Percentiles rank a stretch among this genome's conserved stretches.
Evolutionary conservation across 2,329 filamentous ascomycete genomes (phyloP).

Genomic region (Thielaviopsis populi): DNA sequence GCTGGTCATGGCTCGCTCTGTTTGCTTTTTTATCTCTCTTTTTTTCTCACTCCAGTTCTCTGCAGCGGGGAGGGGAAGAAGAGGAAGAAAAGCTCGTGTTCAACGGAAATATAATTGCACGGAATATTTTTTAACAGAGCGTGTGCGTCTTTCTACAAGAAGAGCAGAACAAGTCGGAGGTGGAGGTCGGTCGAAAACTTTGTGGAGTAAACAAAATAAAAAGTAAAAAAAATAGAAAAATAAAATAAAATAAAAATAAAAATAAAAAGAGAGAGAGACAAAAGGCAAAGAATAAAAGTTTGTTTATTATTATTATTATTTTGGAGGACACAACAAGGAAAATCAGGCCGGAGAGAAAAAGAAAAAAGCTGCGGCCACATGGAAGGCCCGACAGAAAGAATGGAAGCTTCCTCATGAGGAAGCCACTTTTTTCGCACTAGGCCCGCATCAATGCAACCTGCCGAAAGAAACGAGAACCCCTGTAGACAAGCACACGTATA

Average conservation of each 20-base stretch:
- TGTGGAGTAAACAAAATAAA: background rate
- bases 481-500: background rate
- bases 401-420: background rate
- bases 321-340: conserved; percentile 1
- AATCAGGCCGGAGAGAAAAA: background rate
- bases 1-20: background rate
- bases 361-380: conserved; percentile 8
- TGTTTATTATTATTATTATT: too few species aligned
- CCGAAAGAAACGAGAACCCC: background rate
- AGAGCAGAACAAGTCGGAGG: background rate
- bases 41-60: background rate
- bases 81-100: background rate
- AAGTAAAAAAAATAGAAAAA: conserved; percentile 1
- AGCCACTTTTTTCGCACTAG: background rate
- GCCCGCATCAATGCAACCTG: background rate
- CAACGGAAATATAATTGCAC: background rate
- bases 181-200: too few species aligned
- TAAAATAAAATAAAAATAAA: too few species aligned
- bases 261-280: too few species aligned
- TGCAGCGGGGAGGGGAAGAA: background rate
- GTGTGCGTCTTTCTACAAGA: background rate
- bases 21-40: background rate
- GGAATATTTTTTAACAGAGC: background rate
- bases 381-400: conserved; percentile 5
- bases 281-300: too few species aligned